Conservation (phyloP, 352 stramenopile genomes). For the Globisporangium paddicum region DNA sequence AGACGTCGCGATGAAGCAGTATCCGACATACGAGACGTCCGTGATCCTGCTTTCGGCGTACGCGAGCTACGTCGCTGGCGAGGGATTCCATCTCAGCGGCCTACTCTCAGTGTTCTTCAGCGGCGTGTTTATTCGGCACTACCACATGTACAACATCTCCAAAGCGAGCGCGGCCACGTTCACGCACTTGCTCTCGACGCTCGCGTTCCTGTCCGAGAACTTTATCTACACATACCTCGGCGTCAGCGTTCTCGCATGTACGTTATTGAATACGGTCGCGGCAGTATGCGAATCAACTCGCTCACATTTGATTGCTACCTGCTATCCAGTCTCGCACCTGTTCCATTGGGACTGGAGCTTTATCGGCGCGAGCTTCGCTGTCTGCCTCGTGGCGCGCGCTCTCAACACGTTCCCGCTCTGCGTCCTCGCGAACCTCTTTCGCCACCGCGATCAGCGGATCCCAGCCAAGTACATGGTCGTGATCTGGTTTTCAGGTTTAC, state of each 20-base stretch:
- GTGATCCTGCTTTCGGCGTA: conserved; percentile 72
- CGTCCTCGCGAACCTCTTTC: conserved; percentile 40
- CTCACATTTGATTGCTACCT: neutral
- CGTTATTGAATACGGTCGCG: neutral
- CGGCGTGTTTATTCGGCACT: conserved; percentile 70
- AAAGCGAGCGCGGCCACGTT: conserved; percentile 49
- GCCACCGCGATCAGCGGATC: conserved; percentile 31
- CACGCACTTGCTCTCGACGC: conserved; percentile 52
- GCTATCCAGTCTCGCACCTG: conserved; percentile 19
- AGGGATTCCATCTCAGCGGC: conserved; percentile 69
- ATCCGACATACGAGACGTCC: conserved; percentile 55
- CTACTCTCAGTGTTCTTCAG: conserved; percentile 92
- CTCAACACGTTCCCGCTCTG: conserved; percentile 79
- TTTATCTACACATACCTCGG: conserved; percentile 74
- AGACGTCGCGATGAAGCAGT: conserved; percentile 32
- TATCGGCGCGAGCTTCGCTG: conserved; percentile 38
- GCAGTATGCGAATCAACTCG: neutral
- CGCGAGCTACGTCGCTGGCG: conserved; percentile 62
- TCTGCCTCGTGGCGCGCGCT: conserved; percentile 43
- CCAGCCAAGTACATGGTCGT: conserved; percentile 66
- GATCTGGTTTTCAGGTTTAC: conserved; percentile 92
- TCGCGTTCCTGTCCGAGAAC: conserved; percentile 67
- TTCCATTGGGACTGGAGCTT: conserved; percentile 75
- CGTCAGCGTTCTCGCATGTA: conserved; percentile 60
- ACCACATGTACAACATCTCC: conserved; percentile 71